phyloP scores from a whole-genome alignment of 202 grass and related monocot genomes.

The Bolboschoenoplectus hybrid region DNA sequence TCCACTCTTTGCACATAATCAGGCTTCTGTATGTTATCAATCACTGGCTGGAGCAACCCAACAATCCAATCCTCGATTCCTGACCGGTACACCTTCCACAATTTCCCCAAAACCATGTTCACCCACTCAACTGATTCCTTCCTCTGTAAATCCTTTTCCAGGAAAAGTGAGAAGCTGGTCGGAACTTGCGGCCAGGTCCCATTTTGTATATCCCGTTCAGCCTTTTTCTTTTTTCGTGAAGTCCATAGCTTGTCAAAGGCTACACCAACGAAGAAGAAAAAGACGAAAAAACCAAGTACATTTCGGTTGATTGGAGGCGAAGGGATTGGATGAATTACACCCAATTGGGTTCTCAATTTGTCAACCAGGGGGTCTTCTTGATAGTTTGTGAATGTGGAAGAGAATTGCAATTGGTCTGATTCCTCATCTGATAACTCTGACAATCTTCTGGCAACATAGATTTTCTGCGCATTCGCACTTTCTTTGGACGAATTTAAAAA shows the following conservation, averaged over 20 bases:
- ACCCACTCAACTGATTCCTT: slow-evolving; percentile 99
- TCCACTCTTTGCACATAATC: slow-evolving; percentile 91
- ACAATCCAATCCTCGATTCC: slow-evolving; percentile 97
- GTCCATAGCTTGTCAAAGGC: slow-evolving; percentile 90
- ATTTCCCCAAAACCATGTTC: slow-evolving; percentile 99
- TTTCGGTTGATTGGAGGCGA: slow-evolving; percentile 64
- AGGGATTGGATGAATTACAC: slow-evolving; percentile 89
- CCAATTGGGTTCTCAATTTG: slow-evolving; percentile 91
- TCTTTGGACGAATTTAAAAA: slow-evolving; percentile 31
- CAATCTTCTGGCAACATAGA: slow-evolving; percentile 35
- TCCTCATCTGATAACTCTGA: slow-evolving; percentile 41
- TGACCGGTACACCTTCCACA: slow-evolving; percentile 94
- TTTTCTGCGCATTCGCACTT: slow-evolving; percentile 24
- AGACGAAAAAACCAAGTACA: slow-evolving; percentile 77
- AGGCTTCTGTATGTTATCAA: slow-evolving; percentile 86
- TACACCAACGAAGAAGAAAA: slow-evolving; percentile 98
- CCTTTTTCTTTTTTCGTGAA: slow-evolving; percentile 59
- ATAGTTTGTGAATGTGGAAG: slow-evolving; percentile 40
- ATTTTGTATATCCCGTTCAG: slow-evolving; percentile 73
- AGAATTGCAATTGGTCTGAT: slow-evolving; percentile 37
- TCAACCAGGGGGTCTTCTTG: slow-evolving; percentile 78
- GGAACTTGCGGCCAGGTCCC: slow-evolving; percentile 95
- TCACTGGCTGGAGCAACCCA: slow-evolving; percentile 86
- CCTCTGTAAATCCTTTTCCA: slow-evolving; percentile 96
- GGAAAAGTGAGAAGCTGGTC: slow-evolving; percentile 90